Base-by-base conservation (phyloP, 192 early-diverging fungal genomes). In the Rhizophagus clarus region DNA sequence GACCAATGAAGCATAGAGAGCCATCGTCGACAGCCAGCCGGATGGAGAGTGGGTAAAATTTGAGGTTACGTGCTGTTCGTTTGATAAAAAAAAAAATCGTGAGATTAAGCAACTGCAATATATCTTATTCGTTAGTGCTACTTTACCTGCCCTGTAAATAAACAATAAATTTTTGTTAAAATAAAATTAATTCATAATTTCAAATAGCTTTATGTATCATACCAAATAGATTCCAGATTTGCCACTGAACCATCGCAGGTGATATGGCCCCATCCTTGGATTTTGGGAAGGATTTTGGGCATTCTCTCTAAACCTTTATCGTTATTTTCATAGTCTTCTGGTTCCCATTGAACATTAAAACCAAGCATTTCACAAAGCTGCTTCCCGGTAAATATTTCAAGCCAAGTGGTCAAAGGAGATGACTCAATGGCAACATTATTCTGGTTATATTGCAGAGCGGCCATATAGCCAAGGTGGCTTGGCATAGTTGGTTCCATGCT, bases 191-290 rank as follows among this genome's bases (percentile, higher is more conserved):
- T n/a, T n/a, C n/a, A n/a, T n/a, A n/a, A n/a, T n/a, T n/a, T n/a
- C n/a, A n/a, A n/a, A n/a, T n/a, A n/a, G n/a, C n/a, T n/a, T n/a
- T n/a, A n/a, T n/a, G n/a, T n/a, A n/a, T n/a, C 63, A 1, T 66
- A 66, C 63, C 63, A 66, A 32, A 66, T 66, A 12, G 63, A 66
- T 66, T 66, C 63, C 28, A 66, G 29, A 66, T 66, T 66, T 66
- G 63, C 63, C 32, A 66, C 63, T 29, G 63, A 66, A 4, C 63
- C 63, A 32, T 66, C 63, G 28, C 63, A 66, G 3, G 63, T 66
- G 2, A 66, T 66, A 32, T 66, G 63, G 32, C 63, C 63, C 63
- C 63, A 66, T 11, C 63, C 63, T 66, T 11, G 22, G 26, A 66
- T 66, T 10, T 24, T 28, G 26, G 20, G 62, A 22, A 64, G 3